Base-by-base conservation (phyloP, 2,329 filamentous ascomycete species). In the Pseudocercospora musae region DNA sequence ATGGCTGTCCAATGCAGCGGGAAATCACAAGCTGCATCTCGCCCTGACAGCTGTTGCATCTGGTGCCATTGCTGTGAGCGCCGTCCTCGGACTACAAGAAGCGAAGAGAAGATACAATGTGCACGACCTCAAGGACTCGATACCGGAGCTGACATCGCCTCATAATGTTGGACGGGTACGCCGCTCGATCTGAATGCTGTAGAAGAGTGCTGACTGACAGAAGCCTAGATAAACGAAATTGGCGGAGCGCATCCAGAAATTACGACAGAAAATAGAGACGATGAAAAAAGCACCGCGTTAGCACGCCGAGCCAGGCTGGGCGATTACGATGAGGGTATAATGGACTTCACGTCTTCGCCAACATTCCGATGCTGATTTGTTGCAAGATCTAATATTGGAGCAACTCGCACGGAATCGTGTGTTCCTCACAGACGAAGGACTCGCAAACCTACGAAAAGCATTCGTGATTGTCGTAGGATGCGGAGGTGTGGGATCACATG, bases 401-500 rank as follows among this genome's bases (percentile, higher is more conserved):
- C 95, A 99, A 76, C 85, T 99, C 11, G 93, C 94, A 1, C 88
- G 95, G 55, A 98, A 97, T 75, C 86, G 91, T 58, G 92, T 95
- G 29, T 99, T 99, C 74, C 85, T 99, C 10, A 91, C 85, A 13
- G 87, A 94, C 29, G 87, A 88, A 7, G 95, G 95, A 0, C 84
- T 99, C 10, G 80, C 82, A 15, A 92, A 90, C 73, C 84, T 99
- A 29, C 90, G 94, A 11, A 82, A 84, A 52, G 86, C 94, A 0
- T 96, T 96, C 72, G 85, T 99, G 52, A 84, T 98, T 42, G 85
- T 99, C 1, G 92, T 99, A 10, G 95, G 95, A 3, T 94, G 92
- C 69, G 95, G 95, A 66, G 95, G 95, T 46, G 95, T 99, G 4
- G 95, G 95, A 50, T 97, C 92, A 6, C 96, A 99, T 79, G 93